Conservation (phyloP, 768 basidiomycete genomes). For the Phlegmacium glaucopus region DNA sequence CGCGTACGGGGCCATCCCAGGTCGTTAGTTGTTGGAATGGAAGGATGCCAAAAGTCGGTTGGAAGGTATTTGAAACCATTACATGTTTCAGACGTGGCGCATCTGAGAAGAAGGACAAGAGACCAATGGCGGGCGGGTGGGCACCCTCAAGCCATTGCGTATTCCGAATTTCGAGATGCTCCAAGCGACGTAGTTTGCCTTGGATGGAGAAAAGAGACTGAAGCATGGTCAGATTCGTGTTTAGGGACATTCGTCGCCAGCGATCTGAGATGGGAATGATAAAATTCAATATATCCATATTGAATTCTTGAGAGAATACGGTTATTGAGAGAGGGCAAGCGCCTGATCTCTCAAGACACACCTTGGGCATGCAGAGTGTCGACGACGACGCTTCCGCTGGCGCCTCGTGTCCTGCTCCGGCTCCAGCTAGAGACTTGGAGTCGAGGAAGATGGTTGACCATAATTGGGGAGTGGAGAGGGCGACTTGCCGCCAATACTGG, state of each 20-base stretch:
- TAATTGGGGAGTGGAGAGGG: slow-evolving; percentile 4
- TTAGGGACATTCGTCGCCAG: slow-evolving; percentile 1
- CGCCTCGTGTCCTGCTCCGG: too few species aligned
- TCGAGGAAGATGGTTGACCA: slow-evolving; percentile 6
- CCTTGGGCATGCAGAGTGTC: slow-evolving; percentile 1
- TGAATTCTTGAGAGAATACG: background rate
- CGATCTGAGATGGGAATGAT: background rate
- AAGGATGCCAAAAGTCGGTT: background rate
- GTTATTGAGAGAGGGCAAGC: slow-evolving; percentile 2
- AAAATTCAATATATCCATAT: background rate
- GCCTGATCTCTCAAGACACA: slow-evolving; percentile 3
- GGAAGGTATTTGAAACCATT: background rate
- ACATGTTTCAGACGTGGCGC: slow-evolving; percentile 1
- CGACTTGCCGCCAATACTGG: slow-evolving; percentile 6
- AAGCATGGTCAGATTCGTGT: background rate
- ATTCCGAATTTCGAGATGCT: background rate
- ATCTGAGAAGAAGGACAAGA: background rate
- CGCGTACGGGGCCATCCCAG: background rate
- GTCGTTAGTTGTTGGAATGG: slow-evolving; percentile 1
- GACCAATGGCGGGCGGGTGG: background rate
- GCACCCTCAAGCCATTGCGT: background rate
- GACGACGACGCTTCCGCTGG: background rate
- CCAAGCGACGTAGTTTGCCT: background rate
- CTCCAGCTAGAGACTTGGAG: background rate
- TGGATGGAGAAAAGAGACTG: background rate